phyloP scores from a whole-genome alignment of 371 early-diverging fungal genomes.

The Rhizopus delemar region DNA sequence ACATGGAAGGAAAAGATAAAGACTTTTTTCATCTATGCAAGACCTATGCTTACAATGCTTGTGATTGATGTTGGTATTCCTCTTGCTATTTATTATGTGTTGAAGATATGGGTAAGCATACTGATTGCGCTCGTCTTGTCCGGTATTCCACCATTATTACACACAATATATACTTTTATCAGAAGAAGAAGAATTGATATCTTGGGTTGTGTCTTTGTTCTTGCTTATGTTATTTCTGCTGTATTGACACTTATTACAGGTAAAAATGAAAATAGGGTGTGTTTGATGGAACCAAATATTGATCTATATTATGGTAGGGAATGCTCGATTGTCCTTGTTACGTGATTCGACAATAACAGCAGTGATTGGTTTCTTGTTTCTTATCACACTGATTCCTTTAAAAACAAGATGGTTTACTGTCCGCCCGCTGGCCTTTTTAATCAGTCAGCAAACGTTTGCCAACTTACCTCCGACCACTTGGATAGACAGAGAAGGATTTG shows the following conservation, averaged over 20 bases:
- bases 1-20: conserved; percentile 9
- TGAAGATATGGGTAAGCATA: conserved; percentile 29
- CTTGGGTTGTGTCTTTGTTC: conserved; percentile 41
- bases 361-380: conserved; percentile 5
- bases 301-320: conserved; percentile 16
- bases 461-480: conserved; percentile 18
- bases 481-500: conserved; percentile 27
- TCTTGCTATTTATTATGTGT: conserved; percentile 38
- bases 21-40: background rate
- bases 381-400: conserved; percentile 2
- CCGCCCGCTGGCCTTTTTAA: conserved; percentile 36
- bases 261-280: conserved; percentile 3
- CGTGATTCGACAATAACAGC: conserved; percentile 47
- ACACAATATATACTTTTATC: conserved; percentile 27
- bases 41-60: conserved; percentile 17
- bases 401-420: conserved; percentile 27
- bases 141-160: conserved; percentile 48
- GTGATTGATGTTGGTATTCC: conserved; percentile 40
- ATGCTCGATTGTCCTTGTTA: conserved; percentile 45
- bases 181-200: conserved; percentile 35
- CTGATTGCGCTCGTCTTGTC: conserved; percentile 49
- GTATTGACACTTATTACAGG: conserved; percentile 40
- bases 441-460: conserved; percentile 19
- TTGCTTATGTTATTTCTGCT: conserved; percentile 45
- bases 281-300: too few relatives aligned